Percentiles rank a stretch among this genome's conserved stretches.
Conservation (phyloP, 192 early-diverging fungal species). For the Podochytrium sp. region DNA sequence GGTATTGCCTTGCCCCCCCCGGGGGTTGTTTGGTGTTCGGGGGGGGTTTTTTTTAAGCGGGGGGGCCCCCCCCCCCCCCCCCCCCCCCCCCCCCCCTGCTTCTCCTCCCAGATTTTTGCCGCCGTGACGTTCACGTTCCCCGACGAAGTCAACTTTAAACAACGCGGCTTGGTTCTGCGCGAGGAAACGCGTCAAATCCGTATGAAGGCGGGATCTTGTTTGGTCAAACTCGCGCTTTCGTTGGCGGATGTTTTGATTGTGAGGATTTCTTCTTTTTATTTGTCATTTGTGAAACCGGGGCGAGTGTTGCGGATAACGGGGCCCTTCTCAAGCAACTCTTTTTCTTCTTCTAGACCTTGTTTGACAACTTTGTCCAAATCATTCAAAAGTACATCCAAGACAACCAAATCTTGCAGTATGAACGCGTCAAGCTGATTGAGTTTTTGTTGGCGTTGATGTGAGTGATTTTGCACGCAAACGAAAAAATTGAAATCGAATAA, state of each 20-base stretch:
- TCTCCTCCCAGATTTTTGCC: slow-evolving; percentile 34
- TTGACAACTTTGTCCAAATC: slow-evolving; percentile 12
- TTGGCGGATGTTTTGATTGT: slow-evolving; percentile 50
- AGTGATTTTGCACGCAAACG: not conserved
- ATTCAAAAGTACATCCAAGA: slow-evolving; percentile 8
- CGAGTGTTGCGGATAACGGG: no score
- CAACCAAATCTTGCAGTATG: not conserved
- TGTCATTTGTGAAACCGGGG: not conserved
- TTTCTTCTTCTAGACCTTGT: slow-evolving; percentile 1
- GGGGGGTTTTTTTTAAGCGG: no score
- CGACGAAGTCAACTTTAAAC: slow-evolving; percentile 29
- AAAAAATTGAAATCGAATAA: not conserved
- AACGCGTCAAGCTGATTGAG: slow-evolving; percentile 35
- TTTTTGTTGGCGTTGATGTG: slow-evolving; percentile 38
- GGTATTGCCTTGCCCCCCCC: no score
- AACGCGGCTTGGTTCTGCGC: slow-evolving; percentile 3
- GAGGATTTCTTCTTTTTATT: not conserved
- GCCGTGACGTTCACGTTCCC: slow-evolving; percentile 39
- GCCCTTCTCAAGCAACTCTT: not conserved
- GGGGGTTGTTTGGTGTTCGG: no score
- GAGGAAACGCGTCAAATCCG: slow-evolving; percentile 37
- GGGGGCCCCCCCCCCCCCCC: no score
- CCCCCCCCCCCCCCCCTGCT: not conserved
- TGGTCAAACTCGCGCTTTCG: slow-evolving; percentile 43
- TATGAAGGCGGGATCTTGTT: slow-evolving; percentile 35